Conservation (phyloP, 148 eudicot species). For the Silene latifolia region DNA sequence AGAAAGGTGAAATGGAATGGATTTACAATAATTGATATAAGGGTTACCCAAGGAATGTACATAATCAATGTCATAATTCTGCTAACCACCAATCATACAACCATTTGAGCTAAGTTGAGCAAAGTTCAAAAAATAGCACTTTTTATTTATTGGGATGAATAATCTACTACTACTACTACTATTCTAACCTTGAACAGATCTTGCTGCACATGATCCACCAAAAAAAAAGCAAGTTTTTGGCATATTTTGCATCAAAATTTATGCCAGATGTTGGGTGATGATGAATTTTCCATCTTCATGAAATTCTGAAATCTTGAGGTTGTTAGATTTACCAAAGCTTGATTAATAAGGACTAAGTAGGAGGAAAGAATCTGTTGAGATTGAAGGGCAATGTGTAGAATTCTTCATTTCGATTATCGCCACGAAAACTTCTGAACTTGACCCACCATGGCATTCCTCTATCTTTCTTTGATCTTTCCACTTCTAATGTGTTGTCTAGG, state of each 20-base stretch:
- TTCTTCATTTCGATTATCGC: conserved; percentile 93
- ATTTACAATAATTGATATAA: conserved; percentile 13
- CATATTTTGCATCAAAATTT: conserved; percentile 18
- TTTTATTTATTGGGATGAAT: conserved; percentile 25
- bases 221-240: conserved; percentile 15
- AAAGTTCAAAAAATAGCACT: background rate
- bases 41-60: conserved; percentile 10
- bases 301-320: background rate
- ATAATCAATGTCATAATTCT: conserved; percentile 9
- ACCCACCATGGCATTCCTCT: conserved; percentile 99
- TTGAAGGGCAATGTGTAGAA: conserved; percentile 96
- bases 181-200: conserved; percentile 11
- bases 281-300: conserved; percentile 11
- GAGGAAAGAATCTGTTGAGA: conserved; percentile 97
- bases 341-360: conserved; percentile 45
- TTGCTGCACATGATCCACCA: conserved; percentile 31
- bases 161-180: conserved; percentile 8
- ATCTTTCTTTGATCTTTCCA: conserved; percentile 86
- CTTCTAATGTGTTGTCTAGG: conserved; percentile 93
- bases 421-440: conserved; percentile 90
- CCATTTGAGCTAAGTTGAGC: background rate
- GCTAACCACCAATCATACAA: background rate
- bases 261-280: conserved; percentile 10
- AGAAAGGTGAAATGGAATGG: background rate
- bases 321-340: conserved; percentile 18